Evolutionary conservation across 2,329 filamentous ascomycete species (phyloP), one percentile per base, ranked within the genome.

Genomic region (Colletotrichum sp.): DNA sequence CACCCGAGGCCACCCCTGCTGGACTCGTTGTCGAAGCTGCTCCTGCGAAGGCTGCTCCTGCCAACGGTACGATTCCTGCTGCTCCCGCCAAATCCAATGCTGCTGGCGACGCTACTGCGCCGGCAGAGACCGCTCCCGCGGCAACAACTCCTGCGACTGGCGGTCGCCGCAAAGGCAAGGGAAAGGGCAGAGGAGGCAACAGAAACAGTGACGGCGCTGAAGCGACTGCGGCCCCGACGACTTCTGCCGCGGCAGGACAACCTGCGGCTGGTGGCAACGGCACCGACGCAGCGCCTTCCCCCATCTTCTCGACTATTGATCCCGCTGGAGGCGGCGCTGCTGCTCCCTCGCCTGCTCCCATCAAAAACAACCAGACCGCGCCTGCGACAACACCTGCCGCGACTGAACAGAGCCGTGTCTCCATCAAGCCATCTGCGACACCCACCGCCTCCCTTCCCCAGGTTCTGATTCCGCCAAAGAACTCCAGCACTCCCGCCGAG

Each of bases 391-490:
- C 28, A 18, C 16, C 66, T 30, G 32, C 30, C 13, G 30, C 26
- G 16, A 34, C 24, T 13, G 73, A 49, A 13, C 39, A 67, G 30
- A 70, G 68, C 55, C 69, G 52, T 16, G 57, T 60, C 64, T 77
- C 75, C 3, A 77, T 77, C 52, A 76, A 49, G 62, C 72, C 70
- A 34, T 62, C 72, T 3, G 77, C 72, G 21, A 69, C 71, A 55
- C 72, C 71, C 28, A 68, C 39, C 30, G 39, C 57, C 28, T 44
- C 73, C 21, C 57, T 72, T 26, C 59, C 30, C 2, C 59, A 69
- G 9, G 68, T 39, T 7, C 63, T 60, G 2, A 34, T 68, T 12
- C 70, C 63, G 12, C 39, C 63, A 16, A 69, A 73, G 13, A 36
- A 55, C 32, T 57, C 57, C n/a, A 64, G 28, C 30, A 24, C 30